Percentiles rank a stretch among this genome's conserved stretches.
Evolutionary conservation across 1,284 basidiomycete genomes (phyloP).

Genomic region (Blastosporella zonata): DNA sequence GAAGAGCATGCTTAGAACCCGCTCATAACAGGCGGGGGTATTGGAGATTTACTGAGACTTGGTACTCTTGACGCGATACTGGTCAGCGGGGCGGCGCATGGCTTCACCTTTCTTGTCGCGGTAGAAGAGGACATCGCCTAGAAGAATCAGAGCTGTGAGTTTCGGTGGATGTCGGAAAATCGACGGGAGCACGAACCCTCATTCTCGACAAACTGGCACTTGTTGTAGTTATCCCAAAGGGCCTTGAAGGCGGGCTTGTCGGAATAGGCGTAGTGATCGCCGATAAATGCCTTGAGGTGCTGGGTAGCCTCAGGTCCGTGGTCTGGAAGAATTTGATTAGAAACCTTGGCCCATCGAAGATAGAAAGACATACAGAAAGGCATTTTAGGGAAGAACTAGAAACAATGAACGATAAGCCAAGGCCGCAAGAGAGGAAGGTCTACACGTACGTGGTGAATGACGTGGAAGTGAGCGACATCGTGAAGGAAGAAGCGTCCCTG

Average conservation of each 20-base stretch:
- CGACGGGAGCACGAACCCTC: slow-evolving; percentile 27
- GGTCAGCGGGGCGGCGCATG: slow-evolving; percentile 26
- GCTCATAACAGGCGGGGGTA: background rate
- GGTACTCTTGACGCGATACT: slow-evolving; percentile 17
- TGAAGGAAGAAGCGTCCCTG: slow-evolving; percentile 56
- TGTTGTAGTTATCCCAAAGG: slow-evolving; percentile 57
- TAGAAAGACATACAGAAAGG: slow-evolving; percentile 39
- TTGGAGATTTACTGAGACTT: slow-evolving; percentile 10
- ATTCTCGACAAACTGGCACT: slow-evolving; percentile 68
- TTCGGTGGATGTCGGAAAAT: background rate
- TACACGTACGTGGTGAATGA: slow-evolving; percentile 41
- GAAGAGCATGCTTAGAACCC: background rate
- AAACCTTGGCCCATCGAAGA: slow-evolving; percentile 4
- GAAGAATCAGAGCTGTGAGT: background rate
- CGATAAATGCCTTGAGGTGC: slow-evolving; percentile 49
- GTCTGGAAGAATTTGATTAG: slow-evolving; percentile 25
- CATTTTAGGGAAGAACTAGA: slow-evolving; percentile 48
- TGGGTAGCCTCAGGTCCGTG: slow-evolving; percentile 51
- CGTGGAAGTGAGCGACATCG: slow-evolving; percentile 46
- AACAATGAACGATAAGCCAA: background rate
- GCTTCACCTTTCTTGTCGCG: slow-evolving; percentile 54
- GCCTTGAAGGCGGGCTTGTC: slow-evolving; percentile 48
- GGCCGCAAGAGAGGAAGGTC: background rate
- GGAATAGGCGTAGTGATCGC: slow-evolving; percentile 49
- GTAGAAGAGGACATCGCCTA: slow-evolving; percentile 59